Base-by-base conservation (phyloP, 768 basidiomycete genomes). In the Astraeus odoratus region DNA sequence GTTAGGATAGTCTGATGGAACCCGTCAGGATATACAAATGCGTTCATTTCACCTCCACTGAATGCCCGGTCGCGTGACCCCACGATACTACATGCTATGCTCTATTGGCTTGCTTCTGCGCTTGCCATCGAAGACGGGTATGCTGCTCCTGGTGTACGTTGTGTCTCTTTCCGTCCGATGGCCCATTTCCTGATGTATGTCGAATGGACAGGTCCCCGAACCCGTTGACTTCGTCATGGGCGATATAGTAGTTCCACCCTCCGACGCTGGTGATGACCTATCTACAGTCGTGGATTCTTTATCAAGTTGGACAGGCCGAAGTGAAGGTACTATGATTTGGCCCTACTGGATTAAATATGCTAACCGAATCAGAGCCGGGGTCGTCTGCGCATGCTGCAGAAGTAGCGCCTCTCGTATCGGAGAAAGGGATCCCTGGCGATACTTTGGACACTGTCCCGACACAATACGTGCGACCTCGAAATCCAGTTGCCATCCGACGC, bases 71-170 rank as follows among this genome's bases (percentile, higher is more conserved):
- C 64, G 10, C 57, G 59, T 35, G 60, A 68, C n/a, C 79, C 77
- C 8, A 73, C 75, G 7, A 66, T 79, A 22, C 58, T 75, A 40
- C 75, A 80, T 53, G 68, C 67, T 47, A 58, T 80, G 13, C 61
- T 72, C 22, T 81, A 71, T 56, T 83, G 80, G 80, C 54, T 79
- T 34, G 67, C 71, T 15, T 78, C 78, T 26, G 74, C 77, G n/a
- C 62, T 66, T 40, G 56, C 56, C 41, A 39, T 59, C 25, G 51
- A 63, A 23, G 64, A 58, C 34, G 62, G 64, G 1, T 66, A 60
- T 43, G 57, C 47, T 3, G 50, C 54, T 8, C 55, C 62, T 3
- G 46, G 43, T 31, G 61, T 65, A 35, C 44, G 61, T 44, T 5
- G 16, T 27, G 5, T 7, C 5, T n/a, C 22, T 23, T 38, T 12